Conservation (phyloP, 2,329 filamentous ascomycete genomes). For the Paraconiothyrium sp. region DNA sequence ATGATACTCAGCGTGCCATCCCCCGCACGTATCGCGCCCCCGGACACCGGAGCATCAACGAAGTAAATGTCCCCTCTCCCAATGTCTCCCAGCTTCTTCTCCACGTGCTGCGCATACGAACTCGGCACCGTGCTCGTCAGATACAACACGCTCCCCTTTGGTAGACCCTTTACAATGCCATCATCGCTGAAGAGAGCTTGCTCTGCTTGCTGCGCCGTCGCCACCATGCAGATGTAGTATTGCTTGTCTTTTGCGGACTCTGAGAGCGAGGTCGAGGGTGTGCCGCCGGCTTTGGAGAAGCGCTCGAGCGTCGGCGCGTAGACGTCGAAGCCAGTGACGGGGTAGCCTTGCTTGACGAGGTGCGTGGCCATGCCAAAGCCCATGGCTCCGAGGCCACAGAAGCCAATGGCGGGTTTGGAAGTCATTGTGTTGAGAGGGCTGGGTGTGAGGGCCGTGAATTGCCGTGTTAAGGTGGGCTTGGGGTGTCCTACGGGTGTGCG, state of each 20-base stretch:
- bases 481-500: not conserved
- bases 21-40: conserved; percentile 73
- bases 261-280: conserved; percentile 66
- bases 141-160: conserved; percentile 68
- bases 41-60: conserved; percentile 77
- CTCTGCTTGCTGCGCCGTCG: conserved; percentile 74
- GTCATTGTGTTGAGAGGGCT: conserved; percentile 31
- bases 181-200: conserved; percentile 70
- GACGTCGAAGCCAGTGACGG: conserved; percentile 76
- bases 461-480: not conserved
- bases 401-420: conserved; percentile 64
- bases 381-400: conserved; percentile 83
- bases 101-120: conserved; percentile 70
- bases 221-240: conserved; percentile 79
- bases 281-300: conserved; percentile 71
- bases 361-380: conserved; percentile 83
- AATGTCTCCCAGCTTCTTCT: conserved; percentile 62
- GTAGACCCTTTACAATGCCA: conserved; percentile 60
- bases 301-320: conserved; percentile 72
- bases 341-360: conserved; percentile 72
- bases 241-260: conserved; percentile 68
- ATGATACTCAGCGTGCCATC: conserved; percentile 80
- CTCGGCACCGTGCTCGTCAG: conserved; percentile 77
- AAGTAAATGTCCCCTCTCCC: conserved; percentile 71
- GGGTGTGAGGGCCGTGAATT: not conserved